A percentile compares a stretch with the other conserved stretches of the same genome.
Conservation (phyloP, 345 rosid genomes). For the Streptanthus diversifolius region DNA sequence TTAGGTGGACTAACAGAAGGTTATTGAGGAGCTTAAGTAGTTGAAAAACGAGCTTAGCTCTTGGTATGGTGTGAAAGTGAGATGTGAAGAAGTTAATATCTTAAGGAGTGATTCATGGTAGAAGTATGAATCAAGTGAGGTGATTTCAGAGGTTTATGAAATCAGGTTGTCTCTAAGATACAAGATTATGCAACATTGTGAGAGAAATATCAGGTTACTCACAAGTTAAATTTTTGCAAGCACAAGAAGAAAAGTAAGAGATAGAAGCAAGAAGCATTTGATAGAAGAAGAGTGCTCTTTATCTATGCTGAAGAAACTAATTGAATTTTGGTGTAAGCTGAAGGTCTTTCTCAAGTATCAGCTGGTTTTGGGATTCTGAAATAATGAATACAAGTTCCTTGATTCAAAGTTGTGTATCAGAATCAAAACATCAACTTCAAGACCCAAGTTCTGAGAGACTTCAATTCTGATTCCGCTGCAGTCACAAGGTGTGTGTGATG, state of each 20-base stretch:
- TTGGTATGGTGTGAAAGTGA: no score
- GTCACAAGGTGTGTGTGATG: no score
- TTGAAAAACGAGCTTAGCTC: no score
- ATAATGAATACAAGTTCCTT: background rate
- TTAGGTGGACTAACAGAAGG: background rate
- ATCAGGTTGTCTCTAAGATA: background rate
- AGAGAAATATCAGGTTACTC: background rate
- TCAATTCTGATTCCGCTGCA: no score
- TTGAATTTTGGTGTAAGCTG: background rate
- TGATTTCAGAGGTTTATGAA: background rate
- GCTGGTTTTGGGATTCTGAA: background rate
- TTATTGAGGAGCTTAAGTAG: no score
- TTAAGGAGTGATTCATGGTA: background rate
- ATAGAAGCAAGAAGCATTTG: background rate
- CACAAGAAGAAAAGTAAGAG: no score
- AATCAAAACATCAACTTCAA: background rate
- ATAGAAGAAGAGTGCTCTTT: background rate
- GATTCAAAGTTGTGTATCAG: background rate
- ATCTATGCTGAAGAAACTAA: background rate
- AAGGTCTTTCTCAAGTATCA: background rate
- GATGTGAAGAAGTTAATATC: background rate
- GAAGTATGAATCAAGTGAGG: background rate
- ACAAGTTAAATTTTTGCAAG: background rate
- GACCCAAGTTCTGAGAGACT: background rate
- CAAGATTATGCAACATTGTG: background rate